These are phyloP conservation scores for Paraphaeosphaeria minitans DNA, from an alignment of 2,329 filamentous ascomycete species.

Conservation along the genomic window DNA sequence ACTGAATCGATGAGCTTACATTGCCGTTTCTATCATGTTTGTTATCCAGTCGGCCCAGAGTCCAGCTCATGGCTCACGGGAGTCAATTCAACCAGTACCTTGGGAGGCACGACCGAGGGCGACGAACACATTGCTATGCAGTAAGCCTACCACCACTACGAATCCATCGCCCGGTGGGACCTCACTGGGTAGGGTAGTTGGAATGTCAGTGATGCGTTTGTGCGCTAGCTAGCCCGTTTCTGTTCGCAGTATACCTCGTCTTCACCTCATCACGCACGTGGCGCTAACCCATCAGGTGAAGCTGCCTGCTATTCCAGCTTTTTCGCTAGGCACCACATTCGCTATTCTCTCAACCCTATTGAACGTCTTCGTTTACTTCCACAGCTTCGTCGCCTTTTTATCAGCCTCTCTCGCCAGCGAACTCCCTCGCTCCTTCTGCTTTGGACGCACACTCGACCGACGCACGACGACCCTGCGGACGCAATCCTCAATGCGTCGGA, in stretches of 20 bases:
- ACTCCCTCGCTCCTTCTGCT: neutral
- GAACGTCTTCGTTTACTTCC: neutral
- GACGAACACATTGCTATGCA: neutral
- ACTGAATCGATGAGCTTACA: neutral
- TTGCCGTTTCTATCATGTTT: neutral
- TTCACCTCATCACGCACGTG: neutral
- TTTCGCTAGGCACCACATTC: neutral
- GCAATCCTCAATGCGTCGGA: neutral
- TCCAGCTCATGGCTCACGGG: neutral
- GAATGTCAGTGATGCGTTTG: neutral
- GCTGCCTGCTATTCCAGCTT: neutral
- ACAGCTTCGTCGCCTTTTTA: neutral
- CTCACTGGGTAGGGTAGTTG: neutral
- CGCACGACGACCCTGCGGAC: neutral
- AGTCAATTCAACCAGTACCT: neutral
- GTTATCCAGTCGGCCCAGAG: neutral
- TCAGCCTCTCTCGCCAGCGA: neutral
- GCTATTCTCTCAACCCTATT: neutral
- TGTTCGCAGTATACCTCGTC: neutral
- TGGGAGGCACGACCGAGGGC: neutral
- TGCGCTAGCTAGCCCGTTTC: neutral
- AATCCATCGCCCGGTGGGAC: neutral
- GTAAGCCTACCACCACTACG: neutral
- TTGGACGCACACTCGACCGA: neutral
- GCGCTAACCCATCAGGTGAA: neutral